A percentile compares a stretch with the other conserved stretches of the same genome.
phyloP scores from a whole-genome alignment of 2,329 filamentous ascomycete species.

The Alternaria longipes region DNA sequence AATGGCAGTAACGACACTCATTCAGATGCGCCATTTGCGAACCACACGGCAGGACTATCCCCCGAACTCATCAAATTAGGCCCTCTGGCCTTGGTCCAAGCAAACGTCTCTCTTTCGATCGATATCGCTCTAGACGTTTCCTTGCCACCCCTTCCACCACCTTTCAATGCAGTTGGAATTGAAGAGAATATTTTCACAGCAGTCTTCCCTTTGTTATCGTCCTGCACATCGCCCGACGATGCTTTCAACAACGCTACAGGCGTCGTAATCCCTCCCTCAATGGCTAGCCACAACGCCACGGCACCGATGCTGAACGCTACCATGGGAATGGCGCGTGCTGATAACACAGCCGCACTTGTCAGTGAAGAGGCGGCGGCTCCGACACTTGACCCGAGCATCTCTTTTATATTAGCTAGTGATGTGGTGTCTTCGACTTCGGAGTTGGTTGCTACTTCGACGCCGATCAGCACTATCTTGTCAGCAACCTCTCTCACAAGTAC shows the following conservation, averaged over 20 bases:
- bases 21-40: conserved; percentile 9
- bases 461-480: neutral
- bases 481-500: neutral
- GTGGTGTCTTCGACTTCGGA: neutral
- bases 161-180: conserved; percentile 22
- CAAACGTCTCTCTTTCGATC: conserved; percentile 35
- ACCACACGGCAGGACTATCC: conserved; percentile 3
- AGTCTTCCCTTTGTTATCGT: conserved; percentile 27
- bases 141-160: conserved; percentile 31
- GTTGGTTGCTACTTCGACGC: neutral
- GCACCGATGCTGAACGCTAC: neutral
- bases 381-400: neutral
- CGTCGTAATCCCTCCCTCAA: conserved; percentile 6
- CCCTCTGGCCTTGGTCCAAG: conserved; percentile 35
- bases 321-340: neutral
- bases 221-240: conserved; percentile 25
- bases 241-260: conserved; percentile 8
- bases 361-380: neutral
- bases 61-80: conserved; percentile 14
- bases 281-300: neutral
- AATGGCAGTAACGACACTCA: conserved; percentile 1
- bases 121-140: conserved; percentile 32
- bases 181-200: conserved; percentile 34
- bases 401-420: neutral
- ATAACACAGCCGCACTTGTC: neutral